phyloP scores from a whole-genome alignment of 106 monocot genomes.

The Posidonia australis region DNA sequence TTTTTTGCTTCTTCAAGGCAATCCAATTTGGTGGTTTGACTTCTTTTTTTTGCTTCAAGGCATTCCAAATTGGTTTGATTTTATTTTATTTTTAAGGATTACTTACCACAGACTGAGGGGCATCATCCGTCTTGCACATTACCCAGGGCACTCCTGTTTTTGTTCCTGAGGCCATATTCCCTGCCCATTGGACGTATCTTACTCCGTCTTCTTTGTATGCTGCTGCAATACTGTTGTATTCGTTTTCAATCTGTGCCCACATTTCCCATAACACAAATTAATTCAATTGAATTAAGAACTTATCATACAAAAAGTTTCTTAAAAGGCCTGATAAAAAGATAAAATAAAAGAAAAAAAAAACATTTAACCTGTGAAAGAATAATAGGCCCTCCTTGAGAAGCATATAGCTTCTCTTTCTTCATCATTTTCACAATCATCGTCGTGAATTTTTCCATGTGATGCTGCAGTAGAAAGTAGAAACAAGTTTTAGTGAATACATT shows the following conservation, averaged over 20 bases:
- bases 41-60: not conserved
- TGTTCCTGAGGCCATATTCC: slow-evolving; percentile 36
- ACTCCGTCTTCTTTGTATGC: slow-evolving; percentile 32
- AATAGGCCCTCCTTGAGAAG: slow-evolving; percentile 63
- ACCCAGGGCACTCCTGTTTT: slow-evolving; percentile 78
- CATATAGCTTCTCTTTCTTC: slow-evolving; percentile 54
- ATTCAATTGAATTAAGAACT: no score
- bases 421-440: slow-evolving; percentile 41
- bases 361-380: slow-evolving; percentile 70
- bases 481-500: no score
- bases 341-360: no score
- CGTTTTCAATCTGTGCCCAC: slow-evolving; percentile 67
- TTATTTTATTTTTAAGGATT: not conserved
- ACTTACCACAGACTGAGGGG: slow-evolving; percentile 63
- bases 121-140: slow-evolving; percentile 90
- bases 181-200: slow-evolving; percentile 71
- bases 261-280: not conserved
- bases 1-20: no score
- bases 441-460: slow-evolving; percentile 48
- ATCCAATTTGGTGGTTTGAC: no score
- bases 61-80: not conserved
- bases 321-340: no score
- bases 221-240: slow-evolving; percentile 54
- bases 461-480: slow-evolving; percentile 23
- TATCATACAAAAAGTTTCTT: no score